These are phyloP conservation scores for Saturnispora sekii DNA, from an alignment of 805 yeast species.

Conservation along the genomic window DNA sequence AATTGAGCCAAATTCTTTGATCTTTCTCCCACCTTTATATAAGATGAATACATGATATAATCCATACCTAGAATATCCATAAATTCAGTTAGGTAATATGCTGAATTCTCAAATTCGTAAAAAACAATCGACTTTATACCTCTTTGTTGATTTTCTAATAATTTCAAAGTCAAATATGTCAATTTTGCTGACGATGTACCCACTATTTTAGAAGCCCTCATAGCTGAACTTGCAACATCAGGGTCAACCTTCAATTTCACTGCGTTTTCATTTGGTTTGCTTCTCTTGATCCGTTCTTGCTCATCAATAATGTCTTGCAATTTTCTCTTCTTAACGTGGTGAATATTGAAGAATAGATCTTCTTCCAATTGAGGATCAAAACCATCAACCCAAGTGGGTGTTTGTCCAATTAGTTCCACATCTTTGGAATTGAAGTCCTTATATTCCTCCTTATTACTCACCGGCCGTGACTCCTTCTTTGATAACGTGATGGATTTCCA, in stretches of 20 bases:
- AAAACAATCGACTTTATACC: constrained; percentile 51
- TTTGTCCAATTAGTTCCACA: constrained; percentile 19
- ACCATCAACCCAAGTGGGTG: constrained; percentile 20
- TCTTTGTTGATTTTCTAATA: constrained; percentile 40
- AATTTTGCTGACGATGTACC: constrained; percentile 61
- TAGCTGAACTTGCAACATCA: constrained; percentile 13
- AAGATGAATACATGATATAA: constrained; percentile 57
- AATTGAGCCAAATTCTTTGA: constrained; percentile 44
- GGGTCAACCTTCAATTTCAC: not conserved
- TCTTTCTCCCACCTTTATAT: constrained; percentile 40
- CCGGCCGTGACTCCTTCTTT: constrained; percentile 13
- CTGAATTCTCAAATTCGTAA: constrained; percentile 64
- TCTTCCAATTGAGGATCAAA: constrained; percentile 23
- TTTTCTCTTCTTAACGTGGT: not conserved
- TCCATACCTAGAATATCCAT: constrained; percentile 51
- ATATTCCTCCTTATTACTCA: constrained; percentile 13
- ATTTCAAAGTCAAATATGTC: constrained; percentile 46
- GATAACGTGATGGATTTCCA: constrained; percentile 33
- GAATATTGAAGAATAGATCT: constrained; percentile 3
- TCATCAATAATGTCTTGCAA: not conserved
- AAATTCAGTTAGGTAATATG: constrained; percentile 56
- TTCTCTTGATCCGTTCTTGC: constrained; percentile 1
- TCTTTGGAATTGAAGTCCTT: constrained; percentile 11
- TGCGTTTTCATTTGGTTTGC: not conserved
- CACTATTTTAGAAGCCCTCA: constrained; percentile 32